Base-by-base conservation (phyloP, 306 rosid genomes). In the Quercus suber region DNA sequence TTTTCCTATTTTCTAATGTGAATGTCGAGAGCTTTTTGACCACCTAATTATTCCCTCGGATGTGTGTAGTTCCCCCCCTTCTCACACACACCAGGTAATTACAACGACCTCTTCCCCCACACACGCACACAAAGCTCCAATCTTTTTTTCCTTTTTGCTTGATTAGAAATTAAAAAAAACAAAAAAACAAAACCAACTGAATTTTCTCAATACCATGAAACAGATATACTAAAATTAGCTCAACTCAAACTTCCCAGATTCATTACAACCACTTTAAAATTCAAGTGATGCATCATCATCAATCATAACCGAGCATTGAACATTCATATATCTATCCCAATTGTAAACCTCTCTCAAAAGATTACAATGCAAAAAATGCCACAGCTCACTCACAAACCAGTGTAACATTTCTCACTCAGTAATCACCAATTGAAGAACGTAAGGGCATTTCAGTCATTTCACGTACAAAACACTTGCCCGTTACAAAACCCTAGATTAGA, bases 361-460 rank as follows among this genome's bases (percentile, higher is more conserved):
- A 41, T 30, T 18, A 19, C 3, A 7, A 6, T 3, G 23, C 3
- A 65, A 65, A 33, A 31, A 4, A 12, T 49, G 53, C 4, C 53
- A 49, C 41, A 55, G 25, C 41, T 43, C n/a, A 72, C 41, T 43
- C 14, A 72, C 65, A 28, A 37, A n/a, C 49, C n/a, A 3, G 23
- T 43, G 31, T 0, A 10, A 3, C 28, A 49, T 49, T 49, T 45
- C 28, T 51, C 35, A 11, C 4, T 51, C 30, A 76, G 19, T 53
- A 75, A 30, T 10, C n/a, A 69, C 63, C 45, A 41, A 41, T 8
- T 5, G 27, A 45, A 60, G 17, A 0, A 14, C 43, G 4, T 1
- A 57, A 65, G 82, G 85, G 67, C 52, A 73, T 43, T 55, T 49
- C 15, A 51, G 85, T 77, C 74, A 71, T 82, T 61, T 73, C 13